These are phyloP conservation scores for Starmerella bombi DNA, from an alignment of 805 yeast species.

Conservation along the genomic window DNA sequence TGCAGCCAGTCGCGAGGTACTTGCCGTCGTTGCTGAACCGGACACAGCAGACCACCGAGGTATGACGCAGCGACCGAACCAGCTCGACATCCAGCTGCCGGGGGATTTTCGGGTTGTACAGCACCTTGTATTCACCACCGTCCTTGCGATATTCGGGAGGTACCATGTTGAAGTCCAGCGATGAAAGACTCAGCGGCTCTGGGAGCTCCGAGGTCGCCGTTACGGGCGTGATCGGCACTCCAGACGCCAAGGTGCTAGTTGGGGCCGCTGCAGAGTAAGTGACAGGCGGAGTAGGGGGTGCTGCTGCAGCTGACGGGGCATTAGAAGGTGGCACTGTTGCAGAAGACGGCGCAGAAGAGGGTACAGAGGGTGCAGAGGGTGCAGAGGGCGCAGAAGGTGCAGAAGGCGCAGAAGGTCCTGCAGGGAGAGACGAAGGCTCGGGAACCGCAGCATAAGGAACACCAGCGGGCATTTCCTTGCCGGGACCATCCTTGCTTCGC, in stretches of 20 bases:
- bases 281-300: background rate
- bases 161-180: slow-evolving; percentile 51
- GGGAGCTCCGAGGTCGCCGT: slow-evolving; percentile 23
- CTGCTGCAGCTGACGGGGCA: background rate
- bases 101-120: slow-evolving; percentile 80
- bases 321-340: too few species aligned
- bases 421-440: background rate
- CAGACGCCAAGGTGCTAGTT: background rate
- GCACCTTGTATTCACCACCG: slow-evolving; percentile 70
- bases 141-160: slow-evolving; percentile 69
- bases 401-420: background rate
- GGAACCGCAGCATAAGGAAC: background rate
- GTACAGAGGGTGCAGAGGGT: background rate
- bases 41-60: slow-evolving; percentile 93
- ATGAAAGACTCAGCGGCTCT: slow-evolving; percentile 27
- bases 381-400: too few species aligned
- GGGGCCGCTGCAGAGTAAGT: background rate
- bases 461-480: background rate
- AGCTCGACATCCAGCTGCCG: slow-evolving; percentile 69
- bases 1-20: slow-evolving; percentile 92
- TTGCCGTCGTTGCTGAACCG: slow-evolving; percentile 84
- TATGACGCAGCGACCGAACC: slow-evolving; percentile 80
- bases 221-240: background rate
- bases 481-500: background rate
- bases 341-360: background rate